Conservation (phyloP, 1,139 yeast genomes). For the Spathaspora sp. region DNA sequence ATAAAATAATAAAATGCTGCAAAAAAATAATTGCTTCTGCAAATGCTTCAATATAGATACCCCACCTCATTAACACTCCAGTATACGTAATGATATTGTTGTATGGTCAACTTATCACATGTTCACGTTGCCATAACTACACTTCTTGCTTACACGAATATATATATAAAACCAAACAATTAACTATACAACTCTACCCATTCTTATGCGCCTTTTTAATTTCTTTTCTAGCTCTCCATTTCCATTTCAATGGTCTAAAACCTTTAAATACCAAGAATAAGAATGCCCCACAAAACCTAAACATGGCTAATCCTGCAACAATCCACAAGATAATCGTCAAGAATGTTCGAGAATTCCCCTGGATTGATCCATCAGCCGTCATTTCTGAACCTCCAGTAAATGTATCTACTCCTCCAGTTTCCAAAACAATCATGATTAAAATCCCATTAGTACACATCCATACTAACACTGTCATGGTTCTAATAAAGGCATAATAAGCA, state of each 20-base stretch:
- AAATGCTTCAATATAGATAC: too few species aligned
- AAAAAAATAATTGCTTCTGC: too few species aligned
- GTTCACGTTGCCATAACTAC: too few species aligned
- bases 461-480: constrained; percentile 46
- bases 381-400: constrained; percentile 21
- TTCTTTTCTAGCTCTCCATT: constrained; percentile 23
- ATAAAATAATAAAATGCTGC: too few species aligned
- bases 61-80: too few species aligned
- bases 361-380: constrained; percentile 29
- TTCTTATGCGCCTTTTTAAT: constrained; percentile 10
- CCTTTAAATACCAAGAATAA: constrained; percentile 35
- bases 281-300: constrained; percentile 42
- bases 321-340: constrained; percentile 50
- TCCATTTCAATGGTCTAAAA: constrained; percentile 46
- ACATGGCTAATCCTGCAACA: constrained; percentile 47
- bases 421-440: constrained; percentile 42
- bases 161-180: constrained; percentile 1
- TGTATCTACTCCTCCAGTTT: constrained; percentile 40
- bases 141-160: neutral
- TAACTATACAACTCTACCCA: constrained; percentile 3
- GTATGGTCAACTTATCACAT: too few species aligned
- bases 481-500: constrained; percentile 43
- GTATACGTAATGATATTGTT: too few species aligned
- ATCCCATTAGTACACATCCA: constrained; percentile 49
- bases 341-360: constrained; percentile 40